Evolutionary conservation across 345 rosid genomes (phyloP).

Genomic region (Kernera saxatilis): DNA sequence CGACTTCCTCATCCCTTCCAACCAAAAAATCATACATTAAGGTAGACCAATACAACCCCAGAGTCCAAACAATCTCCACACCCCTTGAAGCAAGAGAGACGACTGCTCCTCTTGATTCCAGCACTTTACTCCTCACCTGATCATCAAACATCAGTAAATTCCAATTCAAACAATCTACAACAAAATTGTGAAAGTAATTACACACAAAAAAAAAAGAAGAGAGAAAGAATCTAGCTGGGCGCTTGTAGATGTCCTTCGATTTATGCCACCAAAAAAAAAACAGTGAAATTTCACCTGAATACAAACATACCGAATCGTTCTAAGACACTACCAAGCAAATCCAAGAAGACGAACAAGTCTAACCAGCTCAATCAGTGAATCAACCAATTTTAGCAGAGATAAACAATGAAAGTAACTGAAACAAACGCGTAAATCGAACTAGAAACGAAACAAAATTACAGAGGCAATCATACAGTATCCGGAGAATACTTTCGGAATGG

Average conservation of each 20-base stretch:
- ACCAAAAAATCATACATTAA: slow-evolving; percentile 76
- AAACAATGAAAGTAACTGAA: background rate
- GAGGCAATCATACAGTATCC: slow-evolving; percentile 58
- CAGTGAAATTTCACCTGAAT: background rate
- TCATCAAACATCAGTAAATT: slow-evolving; percentile 2
- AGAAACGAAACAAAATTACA: slow-evolving; percentile 8
- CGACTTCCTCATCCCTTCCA: slow-evolving; percentile 91
- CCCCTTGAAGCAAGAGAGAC: slow-evolving; percentile 68
- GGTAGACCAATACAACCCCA: slow-evolving; percentile 87
- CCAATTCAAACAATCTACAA: slow-evolving; percentile 5
- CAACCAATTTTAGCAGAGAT: background rate
- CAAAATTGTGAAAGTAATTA: background rate
- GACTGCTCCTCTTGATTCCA: slow-evolving; percentile 71
- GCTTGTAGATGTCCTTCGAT: background rate
- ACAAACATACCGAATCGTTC: background rate
- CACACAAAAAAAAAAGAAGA: background rate
- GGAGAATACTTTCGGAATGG: slow-evolving; percentile 98
- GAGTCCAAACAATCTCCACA: slow-evolving; percentile 85
- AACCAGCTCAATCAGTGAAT: background rate
- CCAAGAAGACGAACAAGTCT: background rate
- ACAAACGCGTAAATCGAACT: background rate
- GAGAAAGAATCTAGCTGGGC: background rate
- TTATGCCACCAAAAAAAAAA: background rate
- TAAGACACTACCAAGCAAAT: background rate
- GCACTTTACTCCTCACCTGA: slow-evolving; percentile 78